Evolutionary conservation across 2,329 filamentous ascomycete species (phyloP).

Genomic region (Ophiostoma perfectum): DNA sequence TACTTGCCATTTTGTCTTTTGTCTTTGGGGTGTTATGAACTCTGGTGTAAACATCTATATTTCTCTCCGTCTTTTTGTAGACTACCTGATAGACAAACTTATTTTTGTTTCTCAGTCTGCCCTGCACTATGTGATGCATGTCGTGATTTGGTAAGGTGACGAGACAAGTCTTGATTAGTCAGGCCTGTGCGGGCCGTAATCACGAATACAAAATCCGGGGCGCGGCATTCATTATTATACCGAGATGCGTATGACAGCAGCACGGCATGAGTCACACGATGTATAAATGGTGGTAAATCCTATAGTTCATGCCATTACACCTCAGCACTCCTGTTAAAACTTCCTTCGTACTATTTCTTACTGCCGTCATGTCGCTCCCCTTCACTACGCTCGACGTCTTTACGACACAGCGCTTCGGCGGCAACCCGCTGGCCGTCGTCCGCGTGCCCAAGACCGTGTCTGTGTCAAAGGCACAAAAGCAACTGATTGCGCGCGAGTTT

Average conservation of each 20-base stretch:
- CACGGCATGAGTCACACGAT: neutral
- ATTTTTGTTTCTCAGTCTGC: neutral
- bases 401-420: conserved; percentile 45
- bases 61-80: neutral
- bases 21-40: neutral
- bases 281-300: neutral
- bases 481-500: conserved; percentile 56
- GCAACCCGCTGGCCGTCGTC: conserved; percentile 59
- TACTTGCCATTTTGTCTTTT: neutral
- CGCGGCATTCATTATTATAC: neutral
- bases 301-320: neutral
- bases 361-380: conserved; percentile 31
- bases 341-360: neutral
- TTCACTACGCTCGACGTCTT: conserved; percentile 56
- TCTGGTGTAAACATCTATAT: neutral
- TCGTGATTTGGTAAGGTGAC: neutral
- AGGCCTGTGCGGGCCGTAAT: neutral
- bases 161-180: neutral
- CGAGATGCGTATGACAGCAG: neutral
- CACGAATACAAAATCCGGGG: neutral
- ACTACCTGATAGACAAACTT: neutral
- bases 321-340: too few species aligned
- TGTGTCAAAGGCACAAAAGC: conserved; percentile 50
- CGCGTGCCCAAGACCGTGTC: conserved; percentile 41
- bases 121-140: neutral